A percentile compares a stretch with the other conserved stretches of the same genome.
Conservation (phyloP, 306 rosid species). For the Astragalus glycyphyllos region DNA sequence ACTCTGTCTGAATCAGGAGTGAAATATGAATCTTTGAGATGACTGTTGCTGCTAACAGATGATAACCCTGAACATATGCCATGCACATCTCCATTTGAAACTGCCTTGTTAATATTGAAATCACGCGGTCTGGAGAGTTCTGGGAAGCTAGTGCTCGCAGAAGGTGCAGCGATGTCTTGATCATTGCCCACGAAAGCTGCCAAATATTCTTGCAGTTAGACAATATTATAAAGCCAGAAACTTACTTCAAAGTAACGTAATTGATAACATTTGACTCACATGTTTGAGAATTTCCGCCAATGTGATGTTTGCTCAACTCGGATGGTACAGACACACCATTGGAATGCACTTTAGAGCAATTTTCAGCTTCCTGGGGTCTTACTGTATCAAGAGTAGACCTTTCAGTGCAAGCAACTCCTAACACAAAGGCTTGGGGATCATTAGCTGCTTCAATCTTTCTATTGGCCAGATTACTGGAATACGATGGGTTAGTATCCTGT, state of each 20-base stretch:
- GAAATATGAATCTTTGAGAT: conserved; percentile 43
- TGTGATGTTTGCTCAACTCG: conserved; percentile 32
- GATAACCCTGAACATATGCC: conserved; percentile 49
- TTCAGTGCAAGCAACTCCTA: conserved; percentile 39
- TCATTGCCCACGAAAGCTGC: conserved; percentile 42
- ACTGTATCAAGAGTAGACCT: conserved; percentile 31
- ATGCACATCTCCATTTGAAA: conserved; percentile 42
- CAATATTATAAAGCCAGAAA: conserved; percentile 31
- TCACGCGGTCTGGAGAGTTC: conserved; percentile 37
- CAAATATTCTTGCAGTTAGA: conserved; percentile 38
- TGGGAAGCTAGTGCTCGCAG: conserved; percentile 25
- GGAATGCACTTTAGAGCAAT: conserved; percentile 32
- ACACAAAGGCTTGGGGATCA: conserved; percentile 37
- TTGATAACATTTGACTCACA: conserved; percentile 40
- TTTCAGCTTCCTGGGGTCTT: conserved; percentile 42
- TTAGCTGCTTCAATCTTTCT: conserved; percentile 42
- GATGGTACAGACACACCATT: conserved; percentile 23
- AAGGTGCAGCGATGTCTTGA: conserved; percentile 38
- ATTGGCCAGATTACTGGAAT: conserved; percentile 36
- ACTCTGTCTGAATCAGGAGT: conserved; percentile 37
- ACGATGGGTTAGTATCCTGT: conserved; percentile 26
- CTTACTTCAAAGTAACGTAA: conserved; percentile 35
- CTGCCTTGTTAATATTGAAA: conserved; percentile 35
- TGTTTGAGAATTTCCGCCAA: conserved; percentile 42
- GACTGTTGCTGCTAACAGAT: conserved; percentile 40